These are phyloP conservation scores for Leccinum rimulosum DNA, from an alignment of 768 basidiomycete genomes.

Conservation along the genomic window DNA sequence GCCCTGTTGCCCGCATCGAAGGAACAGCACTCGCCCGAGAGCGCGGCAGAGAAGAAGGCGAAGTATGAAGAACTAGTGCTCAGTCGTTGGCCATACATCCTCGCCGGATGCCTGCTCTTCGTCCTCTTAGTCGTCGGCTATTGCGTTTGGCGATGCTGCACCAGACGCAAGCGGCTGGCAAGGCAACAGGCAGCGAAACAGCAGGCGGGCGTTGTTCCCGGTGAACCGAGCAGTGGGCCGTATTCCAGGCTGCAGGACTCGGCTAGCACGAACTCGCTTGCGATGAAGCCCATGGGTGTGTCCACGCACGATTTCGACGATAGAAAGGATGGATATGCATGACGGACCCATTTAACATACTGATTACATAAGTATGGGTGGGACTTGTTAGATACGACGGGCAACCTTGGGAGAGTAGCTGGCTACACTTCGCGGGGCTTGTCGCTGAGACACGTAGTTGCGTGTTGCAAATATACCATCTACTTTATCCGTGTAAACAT, in stretches of 20 bases:
- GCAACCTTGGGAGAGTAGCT: slow-evolving; percentile 27
- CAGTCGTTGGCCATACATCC: slow-evolving; percentile 74
- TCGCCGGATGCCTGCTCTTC: slow-evolving; percentile 55
- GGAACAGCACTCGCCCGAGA: slow-evolving; percentile 61
- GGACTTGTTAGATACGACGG: slow-evolving; percentile 11
- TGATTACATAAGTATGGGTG: neutral
- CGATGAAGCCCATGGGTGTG: slow-evolving; percentile 28
- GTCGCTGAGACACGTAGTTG: slow-evolving; percentile 9
- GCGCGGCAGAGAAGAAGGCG: slow-evolving; percentile 63
- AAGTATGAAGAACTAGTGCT: slow-evolving; percentile 59
- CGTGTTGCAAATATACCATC: slow-evolving; percentile 3
- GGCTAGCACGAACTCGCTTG: slow-evolving; percentile 28
- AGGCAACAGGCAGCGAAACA: slow-evolving; percentile 23
- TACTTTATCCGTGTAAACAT: slow-evolving; percentile 2
- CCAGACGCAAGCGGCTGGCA: slow-evolving; percentile 36
- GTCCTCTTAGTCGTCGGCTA: slow-evolving; percentile 44
- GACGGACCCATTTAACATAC: neutral
- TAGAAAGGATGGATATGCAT: slow-evolving; percentile 17
- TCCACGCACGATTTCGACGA: slow-evolving; percentile 22
- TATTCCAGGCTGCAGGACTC: slow-evolving; percentile 28
- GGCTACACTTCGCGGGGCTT: slow-evolving; percentile 25
- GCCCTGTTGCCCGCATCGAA: slow-evolving; percentile 58
- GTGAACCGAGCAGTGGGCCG: slow-evolving; percentile 7
- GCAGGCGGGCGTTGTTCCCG: slow-evolving; percentile 1
- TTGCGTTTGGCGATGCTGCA: slow-evolving; percentile 63